Base-by-base conservation (phyloP, 768 basidiomycete species). In the Ramaria sp. region DNA sequence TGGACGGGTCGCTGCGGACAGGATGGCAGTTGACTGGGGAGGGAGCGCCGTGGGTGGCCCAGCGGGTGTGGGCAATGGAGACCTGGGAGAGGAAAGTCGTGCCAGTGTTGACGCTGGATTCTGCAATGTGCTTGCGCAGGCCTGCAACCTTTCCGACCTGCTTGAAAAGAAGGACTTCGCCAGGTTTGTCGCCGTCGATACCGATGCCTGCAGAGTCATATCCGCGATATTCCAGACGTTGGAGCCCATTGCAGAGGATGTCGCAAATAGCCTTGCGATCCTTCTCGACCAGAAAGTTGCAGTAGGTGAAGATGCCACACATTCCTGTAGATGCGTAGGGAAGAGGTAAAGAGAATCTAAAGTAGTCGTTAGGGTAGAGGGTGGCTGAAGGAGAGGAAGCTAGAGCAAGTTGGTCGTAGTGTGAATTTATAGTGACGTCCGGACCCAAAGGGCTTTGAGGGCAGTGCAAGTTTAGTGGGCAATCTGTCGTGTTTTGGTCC, bases 251-350 rank as follows among this genome's bases (percentile, higher is more conserved):
- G 66, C 83, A 81, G 51, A 99, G 81, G 60, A 93, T 83, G 65
- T 98, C 93, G 60, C 95, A 83, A 62, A 98, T 78, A 65, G 91
- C 86, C 69, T 88, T 84, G 64, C 95, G 90, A 68, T 85, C 82
- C 91, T 93, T 94, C 75, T 97, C 94, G 72, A 86, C 86, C 68
- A 98, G 79, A 77, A 73, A 97, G 71, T 83, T 94, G 78, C 91
- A 92, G 74, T 96, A 98, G 57, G 79, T 89, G 70, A 98, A 97
- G 74, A 97, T 97, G 73, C 94, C 94, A 73, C 90, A 93, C 90
- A 91, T 91, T 19, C 11, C 51, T 4, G 47, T 4, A 51, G 49
- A 52, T 34, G 31, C 10, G 15, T 15, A 24, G 48, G 7, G 47
- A 13, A 17, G 24, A 22, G 47, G 42, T 43, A 43, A 43, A 43